These are phyloP conservation scores for Microdochium bolleyi DNA, from an alignment of 2,329 filamentous ascomycete species.

Conservation along the genomic window DNA sequence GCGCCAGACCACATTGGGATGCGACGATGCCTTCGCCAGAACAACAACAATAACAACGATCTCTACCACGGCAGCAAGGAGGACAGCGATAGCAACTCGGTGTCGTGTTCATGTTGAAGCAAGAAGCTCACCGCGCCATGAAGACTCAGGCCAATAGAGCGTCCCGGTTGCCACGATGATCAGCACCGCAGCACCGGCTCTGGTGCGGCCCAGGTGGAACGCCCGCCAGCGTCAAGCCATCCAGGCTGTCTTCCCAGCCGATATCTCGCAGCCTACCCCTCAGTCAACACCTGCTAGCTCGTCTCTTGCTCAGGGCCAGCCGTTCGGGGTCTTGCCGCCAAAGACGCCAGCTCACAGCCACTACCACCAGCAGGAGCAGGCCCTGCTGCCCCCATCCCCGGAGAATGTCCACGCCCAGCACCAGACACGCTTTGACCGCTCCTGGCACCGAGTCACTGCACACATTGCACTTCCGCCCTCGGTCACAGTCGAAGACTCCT, in stretches of 20 bases:
- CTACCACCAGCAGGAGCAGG: constrained; percentile 10
- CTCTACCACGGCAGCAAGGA: too few relatives aligned
- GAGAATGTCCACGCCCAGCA: constrained; percentile 28
- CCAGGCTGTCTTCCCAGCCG: constrained; percentile 47
- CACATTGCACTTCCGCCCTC: constrained; percentile 48
- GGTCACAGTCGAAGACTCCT: constrained; percentile 45
- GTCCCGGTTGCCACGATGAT: neutral
- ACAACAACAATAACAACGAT: too few relatives aligned
- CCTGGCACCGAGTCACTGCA: constrained; percentile 55
- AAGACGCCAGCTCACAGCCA: constrained; percentile 10
- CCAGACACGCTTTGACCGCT: constrained; percentile 51
- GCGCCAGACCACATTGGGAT: too few relatives aligned
- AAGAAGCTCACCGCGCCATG: too few relatives aligned
- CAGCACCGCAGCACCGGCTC: constrained; percentile 12
- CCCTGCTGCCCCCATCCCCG: constrained; percentile 10
- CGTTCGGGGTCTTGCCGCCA: constrained; percentile 30
- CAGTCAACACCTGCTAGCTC: constrained; percentile 26
- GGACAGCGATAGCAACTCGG: too few relatives aligned
- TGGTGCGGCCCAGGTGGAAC: constrained; percentile 33
- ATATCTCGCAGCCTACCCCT: constrained; percentile 41
- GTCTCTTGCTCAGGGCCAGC: constrained; percentile 31
- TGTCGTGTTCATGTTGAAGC: too few relatives aligned
- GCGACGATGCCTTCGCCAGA: too few relatives aligned
- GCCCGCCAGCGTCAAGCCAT: constrained; percentile 41
- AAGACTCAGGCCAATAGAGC: too few relatives aligned